These are phyloP conservation scores for Eucalyptus lansdowneana DNA, from an alignment of 345 rosid species.

Conservation along the genomic window DNA sequence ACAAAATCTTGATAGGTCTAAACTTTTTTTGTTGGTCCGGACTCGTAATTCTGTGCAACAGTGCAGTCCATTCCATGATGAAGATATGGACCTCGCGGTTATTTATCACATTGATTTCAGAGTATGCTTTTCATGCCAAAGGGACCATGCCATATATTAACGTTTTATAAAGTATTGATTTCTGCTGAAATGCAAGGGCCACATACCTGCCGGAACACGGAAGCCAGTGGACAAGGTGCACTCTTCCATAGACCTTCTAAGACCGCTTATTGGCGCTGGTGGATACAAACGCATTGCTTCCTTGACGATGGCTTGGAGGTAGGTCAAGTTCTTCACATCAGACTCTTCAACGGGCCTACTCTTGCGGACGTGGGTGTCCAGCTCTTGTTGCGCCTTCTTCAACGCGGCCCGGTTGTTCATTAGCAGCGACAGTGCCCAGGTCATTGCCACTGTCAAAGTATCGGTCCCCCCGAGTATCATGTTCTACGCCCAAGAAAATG, in stretches of 20 bases:
- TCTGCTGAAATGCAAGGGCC: not conserved
- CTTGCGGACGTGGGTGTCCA: slow-evolving; percentile 9
- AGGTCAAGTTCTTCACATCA: slow-evolving; percentile 3
- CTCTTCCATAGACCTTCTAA: slow-evolving; percentile 1
- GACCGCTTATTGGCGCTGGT: not conserved
- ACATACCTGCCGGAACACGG: not conserved
- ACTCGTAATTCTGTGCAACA: not conserved
- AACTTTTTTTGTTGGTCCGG: not conserved
- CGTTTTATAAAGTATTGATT: not conserved
- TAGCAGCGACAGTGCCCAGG: slow-evolving; percentile 19
- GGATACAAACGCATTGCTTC: slow-evolving; percentile 13
- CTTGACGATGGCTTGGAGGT: slow-evolving; percentile 16
- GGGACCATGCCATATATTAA: not conserved
- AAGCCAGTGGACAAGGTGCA: slow-evolving; percentile 7
- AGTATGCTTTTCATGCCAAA: not conserved
- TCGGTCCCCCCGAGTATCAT: slow-evolving; percentile 14
- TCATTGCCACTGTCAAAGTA: slow-evolving; percentile 7
- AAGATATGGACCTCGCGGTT: not conserved
- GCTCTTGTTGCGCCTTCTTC: slow-evolving; percentile 10
- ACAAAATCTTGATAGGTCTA: not conserved
- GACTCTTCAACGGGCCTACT: slow-evolving; percentile 7
- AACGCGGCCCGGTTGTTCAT: slow-evolving; percentile 7
- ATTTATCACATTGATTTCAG: not conserved
- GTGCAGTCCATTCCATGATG: not conserved
- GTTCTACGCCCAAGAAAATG: not conserved